Conservation (phyloP, 2,329 filamentous ascomycete genomes). For the Penicillium nordicum region DNA sequence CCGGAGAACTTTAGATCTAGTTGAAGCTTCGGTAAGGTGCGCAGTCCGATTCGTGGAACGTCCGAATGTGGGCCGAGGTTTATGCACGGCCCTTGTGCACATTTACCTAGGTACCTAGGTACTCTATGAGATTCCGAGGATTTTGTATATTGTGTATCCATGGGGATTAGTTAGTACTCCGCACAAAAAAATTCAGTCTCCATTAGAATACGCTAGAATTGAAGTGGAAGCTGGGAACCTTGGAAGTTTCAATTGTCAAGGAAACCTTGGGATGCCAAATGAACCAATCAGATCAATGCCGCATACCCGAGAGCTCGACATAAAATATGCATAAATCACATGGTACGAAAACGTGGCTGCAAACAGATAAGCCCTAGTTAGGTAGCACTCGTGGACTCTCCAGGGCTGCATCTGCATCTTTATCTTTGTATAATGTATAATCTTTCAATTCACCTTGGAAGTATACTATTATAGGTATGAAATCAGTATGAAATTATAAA, state of each 20-base stretch:
- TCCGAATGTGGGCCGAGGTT: background rate
- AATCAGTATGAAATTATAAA: background rate
- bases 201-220: background rate
- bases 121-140: no score
- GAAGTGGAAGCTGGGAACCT: background rate
- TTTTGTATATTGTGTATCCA: background rate
- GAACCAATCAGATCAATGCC: constrained; percentile 18
- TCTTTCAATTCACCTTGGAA: background rate
- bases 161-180: background rate
- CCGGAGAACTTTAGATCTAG: background rate
- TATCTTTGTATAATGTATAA: background rate
- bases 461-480: no score
- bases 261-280: background rate
- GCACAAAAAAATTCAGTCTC: background rate
- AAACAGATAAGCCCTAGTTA: background rate
- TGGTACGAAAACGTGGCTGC: constrained; percentile 7
- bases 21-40: constrained; percentile 1
- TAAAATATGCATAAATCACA: constrained; percentile 11
- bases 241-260: background rate
- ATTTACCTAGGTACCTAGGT: background rate
- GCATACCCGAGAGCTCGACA: constrained; percentile 19
- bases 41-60: background rate
- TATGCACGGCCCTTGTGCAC: background rate
- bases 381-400: background rate
- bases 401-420: background rate